Evolutionary conservation across 202 grass and related monocot species (phyloP), one percentile per base, ranked within the genome.

Genomic region (Miscanthus sacchariflorus): DNA sequence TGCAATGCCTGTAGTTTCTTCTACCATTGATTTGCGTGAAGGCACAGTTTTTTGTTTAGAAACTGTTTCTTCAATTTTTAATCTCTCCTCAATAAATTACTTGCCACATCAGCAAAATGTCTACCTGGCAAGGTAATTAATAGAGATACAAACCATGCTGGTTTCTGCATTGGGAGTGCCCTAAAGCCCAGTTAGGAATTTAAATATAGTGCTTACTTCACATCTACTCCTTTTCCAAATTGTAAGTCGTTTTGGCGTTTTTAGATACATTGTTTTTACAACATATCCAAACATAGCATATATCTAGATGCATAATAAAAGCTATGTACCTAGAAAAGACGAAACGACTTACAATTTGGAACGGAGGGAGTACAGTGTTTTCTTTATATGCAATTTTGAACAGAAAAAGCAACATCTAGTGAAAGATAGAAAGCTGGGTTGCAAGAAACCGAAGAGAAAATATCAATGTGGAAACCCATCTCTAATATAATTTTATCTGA

Each of bases 361-460:
- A 61, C 2, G 0, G 19, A 59, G 19, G 21, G 19, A 10, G 21
- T 61, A 61, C 56, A 23, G 19, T 23, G n/a, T 23, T 59, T 61
- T 23, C 21, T 61, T 61, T 23, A 59, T 9, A 61, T 61, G 58
- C 3, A 61, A 61, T 10, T 44, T 39, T 73, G 35, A n/a, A 72
- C 36, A 63, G 36, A 74, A 74, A 63, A 35, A 42, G 59, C 19
- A 77, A 56, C 27, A 58, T 72, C 13, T 72, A 54, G 68, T 72
- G 52, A 58, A 82, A 69, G 45, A 54, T 14, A 25, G 30, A 45
- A 43, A 42, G 48, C 13, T 50, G 10, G 68, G 46, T 48, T 45
- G 66, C 44, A 38, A 85, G 44, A 85, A 85, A 42, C 9, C 4
- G 9, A n/a, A 11, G 36, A 23, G 65, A 14, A 12, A 24, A 73